Percentiles rank a stretch among this genome's conserved stretches.
Conservation (phyloP, 1,284 basidiomycete genomes). For the Phlebopus sp. region DNA sequence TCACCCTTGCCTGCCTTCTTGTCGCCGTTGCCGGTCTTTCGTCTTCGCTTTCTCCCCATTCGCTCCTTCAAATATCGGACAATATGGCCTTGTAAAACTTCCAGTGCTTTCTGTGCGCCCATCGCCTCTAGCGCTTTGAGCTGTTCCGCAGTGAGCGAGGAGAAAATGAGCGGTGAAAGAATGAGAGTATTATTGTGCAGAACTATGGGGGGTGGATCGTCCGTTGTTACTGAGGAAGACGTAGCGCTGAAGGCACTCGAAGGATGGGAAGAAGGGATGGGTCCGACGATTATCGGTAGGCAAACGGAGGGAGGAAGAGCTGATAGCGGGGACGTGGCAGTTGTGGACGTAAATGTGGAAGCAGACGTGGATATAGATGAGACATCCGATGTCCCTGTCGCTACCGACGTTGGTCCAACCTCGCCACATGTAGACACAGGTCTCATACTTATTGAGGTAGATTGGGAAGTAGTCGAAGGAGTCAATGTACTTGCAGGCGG, state of each 20-base stretch:
- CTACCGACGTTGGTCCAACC: slow-evolving; percentile 3
- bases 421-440: not conserved
- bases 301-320: slow-evolving; percentile 35
- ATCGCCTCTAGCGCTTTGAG: slow-evolving; percentile 75
- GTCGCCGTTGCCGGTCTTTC: slow-evolving; percentile 22
- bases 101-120: slow-evolving; percentile 80
- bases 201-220: slow-evolving; percentile 67
- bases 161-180: slow-evolving; percentile 83
- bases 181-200: slow-evolving; percentile 83
- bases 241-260: slow-evolving; percentile 17
- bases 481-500: not conserved
- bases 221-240: slow-evolving; percentile 28
- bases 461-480: slow-evolving; percentile 1
- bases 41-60: slow-evolving; percentile 39
- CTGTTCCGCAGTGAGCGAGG: slow-evolving; percentile 71
- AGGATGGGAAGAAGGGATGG: slow-evolving; percentile 47
- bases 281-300: slow-evolving; percentile 62
- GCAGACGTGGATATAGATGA: slow-evolving; percentile 18
- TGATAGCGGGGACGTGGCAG: slow-evolving; percentile 17
- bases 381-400: slow-evolving; percentile 12
- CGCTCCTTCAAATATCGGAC: slow-evolving; percentile 84
- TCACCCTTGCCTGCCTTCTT: slow-evolving; percentile 11
- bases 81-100: slow-evolving; percentile 81
- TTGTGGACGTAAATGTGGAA: slow-evolving; percentile 18
- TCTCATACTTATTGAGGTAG: not conserved